Evolutionary conservation across 768 basidiomycete species (phyloP), one percentile per base, ranked within the genome.

Genomic region (Tricholoma matsutake): DNA sequence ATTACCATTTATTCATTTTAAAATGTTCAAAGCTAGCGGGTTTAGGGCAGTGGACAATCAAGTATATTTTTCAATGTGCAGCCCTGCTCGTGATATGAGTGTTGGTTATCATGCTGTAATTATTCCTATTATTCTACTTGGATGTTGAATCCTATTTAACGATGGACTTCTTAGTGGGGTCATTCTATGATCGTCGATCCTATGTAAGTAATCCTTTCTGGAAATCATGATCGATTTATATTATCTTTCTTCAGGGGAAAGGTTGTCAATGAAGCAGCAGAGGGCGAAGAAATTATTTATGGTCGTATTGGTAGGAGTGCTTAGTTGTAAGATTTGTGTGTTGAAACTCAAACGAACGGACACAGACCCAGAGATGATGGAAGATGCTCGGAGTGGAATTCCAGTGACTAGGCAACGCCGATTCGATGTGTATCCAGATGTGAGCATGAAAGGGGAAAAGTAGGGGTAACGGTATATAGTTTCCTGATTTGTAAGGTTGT

Each of bases 41-140:
- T 64, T 20, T 67, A 95, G 96, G 60, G 97, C 97, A 6, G 84
- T 95, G 22, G 97, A 99, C 71, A 98, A 98, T 69, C 96, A 98
- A 74, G 85, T 98, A n/a, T 99, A 85, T 76, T 85, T 98, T 63
- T 83, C 91, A 1, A 96, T 96, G 94, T 96, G 94, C 70, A 97
- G 94, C 59, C 95, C 96, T 31, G 96, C 97, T 2, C 84, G 96
- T 22, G 89, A 96, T 65, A 69, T 89, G 65, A 85, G 76, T 9
- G 91, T 93, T 18, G 81, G 81, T 14, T 98, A 98, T 73, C 94
- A 97, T 69, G 94, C 96, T 59, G 91, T 93, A 65, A 65, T 88
- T 77, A 53, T 31, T 25, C 35, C 18, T 29, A 61, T 9, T 47
- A 18, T 56, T 49, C 55, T n/a, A n/a, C n/a, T n/a, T 9, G 51